phyloP scores from a whole-genome alignment of 1,284 basidiomycete species.

The Pulveroboletus sp. region DNA sequence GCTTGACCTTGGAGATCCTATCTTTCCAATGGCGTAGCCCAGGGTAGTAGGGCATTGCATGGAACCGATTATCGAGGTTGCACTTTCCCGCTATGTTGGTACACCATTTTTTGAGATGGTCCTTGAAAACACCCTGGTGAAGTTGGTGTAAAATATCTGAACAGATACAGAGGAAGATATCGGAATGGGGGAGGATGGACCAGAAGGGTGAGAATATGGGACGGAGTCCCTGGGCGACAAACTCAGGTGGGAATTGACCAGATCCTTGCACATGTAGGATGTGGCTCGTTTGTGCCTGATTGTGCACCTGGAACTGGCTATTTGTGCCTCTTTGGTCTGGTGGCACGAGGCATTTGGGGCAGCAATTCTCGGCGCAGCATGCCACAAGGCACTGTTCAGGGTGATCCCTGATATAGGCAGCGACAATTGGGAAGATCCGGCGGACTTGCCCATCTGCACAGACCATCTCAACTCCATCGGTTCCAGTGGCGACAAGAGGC shows the following conservation, averaged over 20 bases:
- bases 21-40: too few relatives aligned
- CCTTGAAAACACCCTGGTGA: neutral
- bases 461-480: neutral
- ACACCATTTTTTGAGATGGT: neutral
- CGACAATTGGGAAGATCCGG: slow-evolving; percentile 9
- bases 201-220: neutral
- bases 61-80: too few relatives aligned
- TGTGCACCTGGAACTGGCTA: neutral
- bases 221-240: neutral
- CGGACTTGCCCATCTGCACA: slow-evolving; percentile 18
- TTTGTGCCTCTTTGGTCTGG: neutral
- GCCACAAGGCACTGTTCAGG: slow-evolving; percentile 13
- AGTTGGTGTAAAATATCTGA: neutral
- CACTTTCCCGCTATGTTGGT: too few relatives aligned
- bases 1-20: too few relatives aligned
- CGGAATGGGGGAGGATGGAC: neutral
- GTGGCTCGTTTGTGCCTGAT: neutral
- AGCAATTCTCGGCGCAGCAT: slow-evolving; percentile 10
- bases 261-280: neutral
- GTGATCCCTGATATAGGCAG: neutral
- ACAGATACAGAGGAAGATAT: neutral
- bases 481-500: neutral
- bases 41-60: too few relatives aligned
- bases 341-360: neutral
- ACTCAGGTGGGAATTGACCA: neutral